Evolutionary conservation across 225 moss, liverwort and hornwort species (phyloP), one percentile per base, ranked within the genome.

Genomic region (Sphagnum tenellum): DNA sequence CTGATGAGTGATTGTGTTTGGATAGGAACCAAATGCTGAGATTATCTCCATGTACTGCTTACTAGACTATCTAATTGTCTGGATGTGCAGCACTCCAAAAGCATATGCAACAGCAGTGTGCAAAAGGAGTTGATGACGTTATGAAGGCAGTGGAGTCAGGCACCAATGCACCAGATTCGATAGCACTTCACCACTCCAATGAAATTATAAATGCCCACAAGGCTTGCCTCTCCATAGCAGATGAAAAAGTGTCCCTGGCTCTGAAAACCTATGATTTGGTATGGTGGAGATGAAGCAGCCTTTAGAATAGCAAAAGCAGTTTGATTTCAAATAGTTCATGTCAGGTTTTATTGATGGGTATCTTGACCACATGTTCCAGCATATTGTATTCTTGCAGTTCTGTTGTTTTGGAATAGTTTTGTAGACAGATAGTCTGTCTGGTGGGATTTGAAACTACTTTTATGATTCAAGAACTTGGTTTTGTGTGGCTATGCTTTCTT

Each of bases 261-360:
- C 77, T 81, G 54, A 88, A 88, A 66, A 90, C 88, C 58, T 90
- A 88, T 51, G 90, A 88, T 66, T 65, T 88, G 77, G 85, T 89
- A 71, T 64, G 71, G 53, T 9, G 52, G 10, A 8, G 2, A 57
- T 29, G 52, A 2, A 52, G 29, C 29, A 29, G 29, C 29, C 29
- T 29, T 29, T 1, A 29, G 29, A 29, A 29, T 29, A 29, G 29
- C 29, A 29, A 29, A 29, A 29, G 29, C 29, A 29, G 29, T 29
- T 29, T 29, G 29, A 29, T 29, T 29, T 29, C 29, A 29, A 29
- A 29, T 29, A 29, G 29, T 29, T 29, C 29, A 44, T 52, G 9
- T 44, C 8, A 8, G 51, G 14, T 64, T 9, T 8, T 44, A 7
- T 29, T 64, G 12, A 44, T 4, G 12, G 29, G 3, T 52, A 8